Evolutionary conservation across 2,329 filamentous ascomycete species (phyloP).

Genomic region (Nemania serpens): DNA sequence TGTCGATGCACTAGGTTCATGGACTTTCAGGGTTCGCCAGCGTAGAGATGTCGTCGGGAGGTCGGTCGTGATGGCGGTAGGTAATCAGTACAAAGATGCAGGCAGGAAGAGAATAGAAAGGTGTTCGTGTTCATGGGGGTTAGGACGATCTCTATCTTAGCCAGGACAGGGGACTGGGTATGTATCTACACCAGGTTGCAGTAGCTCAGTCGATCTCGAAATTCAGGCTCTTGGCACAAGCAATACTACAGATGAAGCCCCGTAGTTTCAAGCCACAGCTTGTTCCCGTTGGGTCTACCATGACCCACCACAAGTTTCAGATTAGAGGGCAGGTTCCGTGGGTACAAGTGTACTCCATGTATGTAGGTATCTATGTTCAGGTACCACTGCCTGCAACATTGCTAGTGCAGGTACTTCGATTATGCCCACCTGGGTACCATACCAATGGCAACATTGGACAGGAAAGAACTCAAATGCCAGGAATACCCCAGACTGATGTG

Average conservation of each 20-base stretch:
- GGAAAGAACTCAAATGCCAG: too few relatives aligned
- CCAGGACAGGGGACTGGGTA: not conserved
- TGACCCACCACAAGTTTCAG: slow-evolving; percentile 20
- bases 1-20: not conserved
- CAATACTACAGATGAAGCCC: not conserved
- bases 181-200: not conserved
- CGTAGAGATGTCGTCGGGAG: slow-evolving; percentile 5
- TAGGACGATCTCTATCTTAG: slow-evolving; percentile 24
- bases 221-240: slow-evolving; percentile 28
- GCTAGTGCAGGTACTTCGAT: too few relatives aligned
- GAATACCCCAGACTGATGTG: too few relatives aligned
- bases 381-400: too few relatives aligned
- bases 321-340: too few relatives aligned
- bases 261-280: slow-evolving; percentile 26
- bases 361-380: too few relatives aligned
- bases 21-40: not conserved
- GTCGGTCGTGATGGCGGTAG: not conserved
- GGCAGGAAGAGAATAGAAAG: slow-evolving; percentile 29
- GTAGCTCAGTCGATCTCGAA: slow-evolving; percentile 22
- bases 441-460: too few relatives aligned
- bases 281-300: not conserved
- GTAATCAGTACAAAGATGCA: not conserved
- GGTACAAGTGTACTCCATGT: too few relatives aligned
- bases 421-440: too few relatives aligned
- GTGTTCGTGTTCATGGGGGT: slow-evolving; percentile 35